Conservation (phyloP, 495 filamentous ascomycete species). For the Trichocladium uniseriatum region DNA sequence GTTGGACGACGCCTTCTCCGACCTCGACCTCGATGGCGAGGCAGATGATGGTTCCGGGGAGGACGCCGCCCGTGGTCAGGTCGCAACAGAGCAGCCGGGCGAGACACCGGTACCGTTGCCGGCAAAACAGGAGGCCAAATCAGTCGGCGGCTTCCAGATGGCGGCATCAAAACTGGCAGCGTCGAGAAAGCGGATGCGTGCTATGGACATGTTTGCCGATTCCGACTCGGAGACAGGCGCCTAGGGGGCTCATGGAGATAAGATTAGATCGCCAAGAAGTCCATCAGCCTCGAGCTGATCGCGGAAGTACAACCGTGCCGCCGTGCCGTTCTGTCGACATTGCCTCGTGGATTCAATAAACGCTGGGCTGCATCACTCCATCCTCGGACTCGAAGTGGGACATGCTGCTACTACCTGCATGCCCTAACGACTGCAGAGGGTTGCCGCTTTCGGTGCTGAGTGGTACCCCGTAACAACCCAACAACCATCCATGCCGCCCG, state of each 20-base stretch:
- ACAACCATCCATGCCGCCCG: background rate
- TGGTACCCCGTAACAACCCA: background rate
- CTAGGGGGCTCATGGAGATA: background rate
- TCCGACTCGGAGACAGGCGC: slow-evolving; percentile 35
- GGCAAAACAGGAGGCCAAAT: slow-evolving; percentile 14
- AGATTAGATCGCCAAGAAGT: slow-evolving; percentile 12
- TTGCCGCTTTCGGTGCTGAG: background rate
- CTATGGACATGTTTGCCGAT: slow-evolving; percentile 91
- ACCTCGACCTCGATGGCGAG: slow-evolving; percentile 24
- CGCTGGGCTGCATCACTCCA: background rate
- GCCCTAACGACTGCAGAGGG: background rate
- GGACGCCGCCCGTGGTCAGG: slow-evolving; percentile 1
- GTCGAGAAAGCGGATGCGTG: slow-evolving; percentile 57
- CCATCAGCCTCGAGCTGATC: background rate
- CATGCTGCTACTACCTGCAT: background rate
- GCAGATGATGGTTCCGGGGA: slow-evolving; percentile 16
- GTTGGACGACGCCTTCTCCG: slow-evolving; percentile 18
- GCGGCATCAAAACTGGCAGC: slow-evolving; percentile 20
- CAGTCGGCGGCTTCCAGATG: slow-evolving; percentile 22
- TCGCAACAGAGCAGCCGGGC: slow-evolving; percentile 10
- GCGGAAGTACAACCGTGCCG: no score
- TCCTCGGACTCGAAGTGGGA: slow-evolving; percentile 1
- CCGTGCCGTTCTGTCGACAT: background rate
- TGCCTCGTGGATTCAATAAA: background rate
- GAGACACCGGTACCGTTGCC: slow-evolving; percentile 17